Conservation (phyloP, 345 rosid species). For the Bruguiera sexangula region DNA sequence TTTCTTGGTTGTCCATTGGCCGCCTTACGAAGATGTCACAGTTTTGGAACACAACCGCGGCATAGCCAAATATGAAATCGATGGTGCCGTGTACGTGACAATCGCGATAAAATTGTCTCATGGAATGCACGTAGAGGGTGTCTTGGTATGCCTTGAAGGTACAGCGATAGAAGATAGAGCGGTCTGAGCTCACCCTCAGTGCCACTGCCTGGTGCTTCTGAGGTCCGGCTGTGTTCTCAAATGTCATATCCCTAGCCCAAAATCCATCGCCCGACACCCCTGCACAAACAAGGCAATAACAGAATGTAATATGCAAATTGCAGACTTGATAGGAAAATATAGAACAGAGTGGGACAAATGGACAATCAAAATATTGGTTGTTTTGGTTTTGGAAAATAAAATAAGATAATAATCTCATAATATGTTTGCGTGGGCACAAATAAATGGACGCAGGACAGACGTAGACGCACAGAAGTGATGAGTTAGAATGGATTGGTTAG, state of each 20-base stretch:
- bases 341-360: too few species aligned
- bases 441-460: too few species aligned
- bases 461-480: too few species aligned
- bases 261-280: constrained; percentile 71
- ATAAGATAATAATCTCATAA: too few species aligned
- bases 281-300: constrained; percentile 10
- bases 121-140: constrained; percentile 56
- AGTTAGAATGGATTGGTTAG: too few species aligned
- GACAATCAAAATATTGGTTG: too few species aligned
- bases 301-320: not conserved
- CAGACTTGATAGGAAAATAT: too few species aligned
- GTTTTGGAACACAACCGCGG: constrained; percentile 57
- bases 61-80: constrained; percentile 75
- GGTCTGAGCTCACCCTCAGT: constrained; percentile 50
- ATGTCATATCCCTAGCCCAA: constrained; percentile 77
- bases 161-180: constrained; percentile 56
- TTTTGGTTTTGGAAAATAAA: too few species aligned
- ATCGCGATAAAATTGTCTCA: constrained; percentile 67
- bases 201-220: constrained; percentile 68
- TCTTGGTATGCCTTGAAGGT: constrained; percentile 70
- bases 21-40: constrained; percentile 60
- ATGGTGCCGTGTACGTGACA: constrained; percentile 71
- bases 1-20: constrained; percentile 59
- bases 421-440: too few species aligned
- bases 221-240: constrained; percentile 79